phyloP scores from a whole-genome alignment of 352 stramenopile genomes.

The Pythium periplocum region DNA sequence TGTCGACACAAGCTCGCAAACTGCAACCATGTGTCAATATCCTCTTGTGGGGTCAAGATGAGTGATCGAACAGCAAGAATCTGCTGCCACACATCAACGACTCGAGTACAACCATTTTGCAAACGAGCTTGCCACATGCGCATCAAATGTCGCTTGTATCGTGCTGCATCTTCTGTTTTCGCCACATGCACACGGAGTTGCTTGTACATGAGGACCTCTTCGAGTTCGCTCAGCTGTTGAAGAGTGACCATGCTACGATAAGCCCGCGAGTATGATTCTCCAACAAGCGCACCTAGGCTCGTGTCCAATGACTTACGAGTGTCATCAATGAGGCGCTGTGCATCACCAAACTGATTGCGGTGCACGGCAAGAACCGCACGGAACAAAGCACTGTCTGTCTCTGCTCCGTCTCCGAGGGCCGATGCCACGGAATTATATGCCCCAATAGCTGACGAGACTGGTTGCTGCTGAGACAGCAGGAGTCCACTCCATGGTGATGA shows the following conservation, averaged over 20 bases:
- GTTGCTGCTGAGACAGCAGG: not conserved
- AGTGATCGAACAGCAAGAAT: slow-evolving; percentile 93
- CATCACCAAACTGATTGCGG: slow-evolving; percentile 89
- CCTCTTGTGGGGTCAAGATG: slow-evolving; percentile 79
- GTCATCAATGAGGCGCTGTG: slow-evolving; percentile 90
- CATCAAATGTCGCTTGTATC: slow-evolving; percentile 79
- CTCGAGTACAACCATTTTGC: slow-evolving; percentile 78
- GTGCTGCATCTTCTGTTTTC: slow-evolving; percentile 67
- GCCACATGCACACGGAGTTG: slow-evolving; percentile 71
- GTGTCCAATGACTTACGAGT: slow-evolving; percentile 92
- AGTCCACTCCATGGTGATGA: not conserved
- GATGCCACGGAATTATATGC: not conserved
- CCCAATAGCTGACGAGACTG: not conserved
- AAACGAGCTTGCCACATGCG: slow-evolving; percentile 83
- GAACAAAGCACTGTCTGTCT: slow-evolving; percentile 41
- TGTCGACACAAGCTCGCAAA: slow-evolving; percentile 91
- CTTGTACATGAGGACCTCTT: slow-evolving; percentile 97
- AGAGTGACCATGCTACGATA: slow-evolving; percentile 96
- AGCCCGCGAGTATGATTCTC: slow-evolving; percentile 95
- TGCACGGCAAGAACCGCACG: slow-evolving; percentile 93
- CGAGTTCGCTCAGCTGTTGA: slow-evolving; percentile 96
- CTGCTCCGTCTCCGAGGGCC: slow-evolving; percentile 10
- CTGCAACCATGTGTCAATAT: slow-evolving; percentile 89
- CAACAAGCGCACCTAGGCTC: slow-evolving; percentile 94
- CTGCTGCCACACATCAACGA: slow-evolving; percentile 91